These are phyloP conservation scores for Pseudogymnoascus pannorum DNA, from an alignment of 2,329 filamentous ascomycete genomes.

Conservation along the genomic window DNA sequence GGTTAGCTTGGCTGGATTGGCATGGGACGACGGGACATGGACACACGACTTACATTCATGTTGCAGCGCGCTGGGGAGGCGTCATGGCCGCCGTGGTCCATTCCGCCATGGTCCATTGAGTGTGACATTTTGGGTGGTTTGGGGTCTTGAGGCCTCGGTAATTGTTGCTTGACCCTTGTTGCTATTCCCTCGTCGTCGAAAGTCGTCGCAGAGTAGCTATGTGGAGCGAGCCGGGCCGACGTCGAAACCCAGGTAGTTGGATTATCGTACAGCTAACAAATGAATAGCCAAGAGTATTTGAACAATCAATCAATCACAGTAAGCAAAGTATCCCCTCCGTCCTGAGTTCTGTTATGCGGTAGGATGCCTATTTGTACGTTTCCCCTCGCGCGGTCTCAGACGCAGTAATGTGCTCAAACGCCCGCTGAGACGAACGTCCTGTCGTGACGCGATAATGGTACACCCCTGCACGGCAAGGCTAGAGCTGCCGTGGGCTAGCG, in stretches of 20 bases:
- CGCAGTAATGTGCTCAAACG: not conserved
- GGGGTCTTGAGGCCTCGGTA: not conserved
- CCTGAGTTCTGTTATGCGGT: not conserved
- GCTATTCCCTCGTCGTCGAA: not conserved
- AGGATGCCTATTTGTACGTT: not conserved
- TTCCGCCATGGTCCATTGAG: constrained; percentile 48
- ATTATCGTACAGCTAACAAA: not conserved
- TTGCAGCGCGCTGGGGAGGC: constrained; percentile 65
- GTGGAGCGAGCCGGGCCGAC: not conserved
- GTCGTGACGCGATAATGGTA: not conserved
- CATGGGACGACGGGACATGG: constrained; percentile 3
- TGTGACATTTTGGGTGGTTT: not conserved
- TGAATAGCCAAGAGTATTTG: not conserved
- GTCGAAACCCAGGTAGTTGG: not conserved
- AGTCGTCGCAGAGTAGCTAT: not conserved
- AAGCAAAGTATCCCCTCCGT: not conserved
- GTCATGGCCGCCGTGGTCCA: constrained; percentile 51
- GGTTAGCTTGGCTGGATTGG: not conserved
- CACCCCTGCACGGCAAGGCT: not conserved
- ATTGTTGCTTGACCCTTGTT: not conserved
- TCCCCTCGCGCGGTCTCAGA: not conserved
- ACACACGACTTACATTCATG: constrained; percentile 67
- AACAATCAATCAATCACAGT: not conserved
- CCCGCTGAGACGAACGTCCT: not conserved
- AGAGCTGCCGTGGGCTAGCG: not conserved